These are phyloP conservation scores for Coemansia sp. DNA, from an alignment of 192 early-diverging fungal genomes.

Conservation along the genomic window DNA sequence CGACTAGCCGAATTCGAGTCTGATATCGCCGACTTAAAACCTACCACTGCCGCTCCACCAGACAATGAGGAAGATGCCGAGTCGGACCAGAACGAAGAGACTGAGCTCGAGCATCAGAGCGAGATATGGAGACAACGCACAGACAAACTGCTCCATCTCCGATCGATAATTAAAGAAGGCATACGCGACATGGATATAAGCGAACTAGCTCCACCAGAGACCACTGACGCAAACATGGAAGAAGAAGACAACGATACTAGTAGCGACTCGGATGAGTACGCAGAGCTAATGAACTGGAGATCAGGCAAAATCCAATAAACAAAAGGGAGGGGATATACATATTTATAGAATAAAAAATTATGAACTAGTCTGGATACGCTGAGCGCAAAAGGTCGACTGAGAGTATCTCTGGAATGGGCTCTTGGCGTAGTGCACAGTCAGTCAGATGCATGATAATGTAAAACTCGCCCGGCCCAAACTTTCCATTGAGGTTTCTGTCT, in stretches of 20 bases:
- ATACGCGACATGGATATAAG: constrained; percentile 17
- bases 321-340: constrained; percentile 5
- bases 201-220: not conserved
- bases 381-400: constrained; percentile 39
- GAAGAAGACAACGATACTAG: not conserved
- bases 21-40: constrained; percentile 22
- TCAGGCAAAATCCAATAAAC: constrained; percentile 3
- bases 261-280: constrained; percentile 16
- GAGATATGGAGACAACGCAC: constrained; percentile 21
- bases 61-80: not conserved
- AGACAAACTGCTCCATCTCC: constrained; percentile 14
- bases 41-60: not conserved
- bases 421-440: constrained; percentile 30
- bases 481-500: constrained; percentile 41
- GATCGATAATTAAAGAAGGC: constrained; percentile 27
- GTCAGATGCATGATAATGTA: constrained; percentile 46
- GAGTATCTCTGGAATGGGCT: constrained; percentile 36
- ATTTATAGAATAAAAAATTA: not conserved
- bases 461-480: constrained; percentile 46
- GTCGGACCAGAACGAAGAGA: not conserved
- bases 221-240: not conserved
- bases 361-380: constrained; percentile 17
- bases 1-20: constrained; percentile 28
- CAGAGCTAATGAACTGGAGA: constrained; percentile 26
- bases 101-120: constrained; percentile 11